A percentile compares a stretch with the other conserved stretches of the same genome.
Conservation (phyloP, 2,329 filamentous ascomycete genomes). For the Cladosporium sp. region DNA sequence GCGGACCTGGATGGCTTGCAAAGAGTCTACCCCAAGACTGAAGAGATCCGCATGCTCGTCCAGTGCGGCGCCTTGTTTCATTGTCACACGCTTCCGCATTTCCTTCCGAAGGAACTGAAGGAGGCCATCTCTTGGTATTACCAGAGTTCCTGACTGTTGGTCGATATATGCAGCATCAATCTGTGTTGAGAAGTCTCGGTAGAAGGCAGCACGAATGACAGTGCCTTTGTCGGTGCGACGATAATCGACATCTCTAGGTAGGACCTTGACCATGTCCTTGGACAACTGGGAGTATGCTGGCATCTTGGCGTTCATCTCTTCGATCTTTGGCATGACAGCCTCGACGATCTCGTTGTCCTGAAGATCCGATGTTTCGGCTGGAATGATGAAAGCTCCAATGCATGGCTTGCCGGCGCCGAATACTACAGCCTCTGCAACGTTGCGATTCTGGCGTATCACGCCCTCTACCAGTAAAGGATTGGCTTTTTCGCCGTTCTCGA, state of each 20-base stretch:
- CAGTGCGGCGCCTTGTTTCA: constrained; percentile 16
- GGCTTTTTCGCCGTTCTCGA: constrained; percentile 31
- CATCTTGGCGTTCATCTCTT: constrained; percentile 45
- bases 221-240: constrained; percentile 53
- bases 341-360: constrained; percentile 44
- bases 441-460: constrained; percentile 35
- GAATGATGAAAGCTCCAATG: constrained; percentile 52
- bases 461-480: constrained; percentile 24
- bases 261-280: constrained; percentile 47
- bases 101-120: constrained; percentile 11
- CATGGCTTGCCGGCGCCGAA: constrained; percentile 51
- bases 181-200: constrained; percentile 40
- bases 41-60: constrained; percentile 54
- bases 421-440: constrained; percentile 52
- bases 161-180: constrained; percentile 44
- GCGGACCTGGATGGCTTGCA: constrained; percentile 56
- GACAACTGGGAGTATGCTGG: constrained; percentile 51
- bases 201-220: constrained; percentile 48
- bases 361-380: constrained; percentile 37
- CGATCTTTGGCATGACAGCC: constrained; percentile 45
- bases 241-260: constrained; percentile 41
- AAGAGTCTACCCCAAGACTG: constrained; percentile 53
- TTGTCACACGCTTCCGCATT: constrained; percentile 19
- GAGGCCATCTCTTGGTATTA: constrained; percentile 20
- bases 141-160: constrained; percentile 20